phyloP scores from a whole-genome alignment of 495 filamentous ascomycete species.

The Cladorrhinum samala region DNA sequence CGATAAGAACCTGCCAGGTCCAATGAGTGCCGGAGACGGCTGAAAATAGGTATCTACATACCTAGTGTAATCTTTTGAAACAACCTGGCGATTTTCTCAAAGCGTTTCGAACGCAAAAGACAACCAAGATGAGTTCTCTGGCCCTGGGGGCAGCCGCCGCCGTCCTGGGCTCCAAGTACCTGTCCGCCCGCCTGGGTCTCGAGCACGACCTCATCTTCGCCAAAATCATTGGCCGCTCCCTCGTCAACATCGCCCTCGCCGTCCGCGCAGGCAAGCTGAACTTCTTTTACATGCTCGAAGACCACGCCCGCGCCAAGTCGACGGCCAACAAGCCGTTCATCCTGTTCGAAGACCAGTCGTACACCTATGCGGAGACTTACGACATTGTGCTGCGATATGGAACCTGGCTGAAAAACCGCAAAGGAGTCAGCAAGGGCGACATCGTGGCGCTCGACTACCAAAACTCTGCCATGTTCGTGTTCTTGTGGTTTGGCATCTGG shows the following conservation, averaged over 20 bases:
- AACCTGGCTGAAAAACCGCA: slow-evolving; percentile 65
- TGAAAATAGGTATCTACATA: background rate
- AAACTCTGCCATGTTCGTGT: slow-evolving; percentile 76
- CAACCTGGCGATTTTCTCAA: no score
- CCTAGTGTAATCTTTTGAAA: background rate
- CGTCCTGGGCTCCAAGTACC: slow-evolving; percentile 64
- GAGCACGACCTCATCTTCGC: slow-evolving; percentile 60
- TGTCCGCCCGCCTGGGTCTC: slow-evolving; percentile 68
- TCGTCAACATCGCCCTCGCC: slow-evolving; percentile 34
- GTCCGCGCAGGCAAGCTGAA: slow-evolving; percentile 57
- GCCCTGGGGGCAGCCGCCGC: slow-evolving; percentile 57
- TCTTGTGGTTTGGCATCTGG: slow-evolving; percentile 42
- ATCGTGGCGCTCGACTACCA: slow-evolving; percentile 82
- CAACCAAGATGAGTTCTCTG: slow-evolving; percentile 31
- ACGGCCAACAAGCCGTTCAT: slow-evolving; percentile 56
- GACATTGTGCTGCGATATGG: slow-evolving; percentile 67
- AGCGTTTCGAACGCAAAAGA: no score
- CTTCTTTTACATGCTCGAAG: slow-evolving; percentile 75
- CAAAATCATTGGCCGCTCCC: slow-evolving; percentile 35
- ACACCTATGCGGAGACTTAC: slow-evolving; percentile 75
- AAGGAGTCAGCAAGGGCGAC: slow-evolving; percentile 62
- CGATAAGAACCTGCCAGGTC: background rate
- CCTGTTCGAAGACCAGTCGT: slow-evolving; percentile 64
- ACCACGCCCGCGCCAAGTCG: slow-evolving; percentile 51
- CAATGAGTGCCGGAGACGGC: no score